phyloP scores from a whole-genome alignment of 2,329 filamentous ascomycete species.

The Curvularia hawaiiensis region DNA sequence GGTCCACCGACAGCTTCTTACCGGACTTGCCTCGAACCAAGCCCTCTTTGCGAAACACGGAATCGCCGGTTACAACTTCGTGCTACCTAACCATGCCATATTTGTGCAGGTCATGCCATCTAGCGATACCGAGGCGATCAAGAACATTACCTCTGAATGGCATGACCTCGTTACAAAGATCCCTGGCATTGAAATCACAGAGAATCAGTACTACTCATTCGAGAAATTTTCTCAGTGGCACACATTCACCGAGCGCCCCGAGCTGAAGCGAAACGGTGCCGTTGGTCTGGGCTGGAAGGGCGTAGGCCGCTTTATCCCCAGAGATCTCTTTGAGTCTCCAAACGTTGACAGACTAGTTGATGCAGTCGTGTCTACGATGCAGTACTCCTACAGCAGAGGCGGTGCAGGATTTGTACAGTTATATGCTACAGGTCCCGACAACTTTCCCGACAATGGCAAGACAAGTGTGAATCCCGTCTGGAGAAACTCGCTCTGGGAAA shows the following conservation, averaged over 20 bases:
- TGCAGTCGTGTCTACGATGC: conserved; percentile 41
- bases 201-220: conserved; percentile 42
- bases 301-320: conserved; percentile 42
- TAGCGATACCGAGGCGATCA: conserved; percentile 30
- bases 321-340: conserved; percentile 29
- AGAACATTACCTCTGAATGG: conserved; percentile 37
- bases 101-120: conserved; percentile 42
- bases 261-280: conserved; percentile 40
- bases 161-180: conserved; percentile 39
- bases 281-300: conserved; percentile 44
- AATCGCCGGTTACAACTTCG: conserved; percentile 46
- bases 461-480: conserved; percentile 42
- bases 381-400: conserved; percentile 34
- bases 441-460: conserved; percentile 38
- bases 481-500: conserved; percentile 42
- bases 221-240: conserved; percentile 40
- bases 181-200: conserved; percentile 38
- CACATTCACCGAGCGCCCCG: conserved; percentile 35
- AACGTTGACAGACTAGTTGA: conserved; percentile 34
- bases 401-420: conserved; percentile 41
- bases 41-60: conserved; percentile 34
- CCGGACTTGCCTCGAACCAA: conserved; percentile 40
- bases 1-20: conserved; percentile 40
- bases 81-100: conserved; percentile 38
- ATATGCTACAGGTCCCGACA: conserved; percentile 43